phyloP scores from a whole-genome alignment of 2,329 filamentous ascomycete genomes.

The Aquanectria penicillioides region DNA sequence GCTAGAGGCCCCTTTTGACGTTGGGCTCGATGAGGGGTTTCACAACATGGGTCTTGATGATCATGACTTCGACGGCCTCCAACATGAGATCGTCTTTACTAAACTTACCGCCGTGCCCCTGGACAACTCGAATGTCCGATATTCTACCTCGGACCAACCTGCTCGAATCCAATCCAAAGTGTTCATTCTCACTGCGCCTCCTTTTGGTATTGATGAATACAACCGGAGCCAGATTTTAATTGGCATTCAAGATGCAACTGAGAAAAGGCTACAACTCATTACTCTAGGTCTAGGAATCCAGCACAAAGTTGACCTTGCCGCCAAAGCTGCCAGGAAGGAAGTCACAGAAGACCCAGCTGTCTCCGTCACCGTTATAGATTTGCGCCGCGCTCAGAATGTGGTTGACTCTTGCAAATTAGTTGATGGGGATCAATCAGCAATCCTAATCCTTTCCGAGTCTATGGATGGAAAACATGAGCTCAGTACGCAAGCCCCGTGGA shows the following conservation, averaged over 20 bases:
- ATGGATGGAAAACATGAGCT: conserved; percentile 72
- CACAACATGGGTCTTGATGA: conserved; percentile 79
- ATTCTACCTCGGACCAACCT: conserved; percentile 64
- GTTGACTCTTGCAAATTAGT: conserved; percentile 77
- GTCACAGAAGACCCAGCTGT: conserved; percentile 33
- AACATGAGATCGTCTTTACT: conserved; percentile 76
- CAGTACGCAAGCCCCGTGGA: conserved; percentile 81
- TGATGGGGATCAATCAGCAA: conserved; percentile 73
- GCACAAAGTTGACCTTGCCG: conserved; percentile 42
- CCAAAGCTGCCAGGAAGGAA: conserved; percentile 35
- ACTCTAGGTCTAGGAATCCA: conserved; percentile 67
- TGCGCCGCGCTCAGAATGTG: conserved; percentile 72
- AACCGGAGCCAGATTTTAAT: conserved; percentile 68
- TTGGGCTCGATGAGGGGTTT: conserved; percentile 76
- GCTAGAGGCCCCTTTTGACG: conserved; percentile 74
- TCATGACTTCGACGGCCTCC: conserved; percentile 75
- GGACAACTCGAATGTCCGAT: conserved; percentile 69
- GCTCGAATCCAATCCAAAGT: conserved; percentile 68
- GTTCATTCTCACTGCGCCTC: conserved; percentile 72
- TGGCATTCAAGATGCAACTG: conserved; percentile 75
- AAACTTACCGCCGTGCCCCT: conserved; percentile 75
- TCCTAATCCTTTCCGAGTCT: conserved; percentile 75
- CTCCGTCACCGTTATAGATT: conserved; percentile 54
- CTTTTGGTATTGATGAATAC: conserved; percentile 63
- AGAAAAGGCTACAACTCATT: conserved; percentile 74